These are phyloP conservation scores for Ogataea minuta DNA, from an alignment of 805 yeast species.

Conservation along the genomic window DNA sequence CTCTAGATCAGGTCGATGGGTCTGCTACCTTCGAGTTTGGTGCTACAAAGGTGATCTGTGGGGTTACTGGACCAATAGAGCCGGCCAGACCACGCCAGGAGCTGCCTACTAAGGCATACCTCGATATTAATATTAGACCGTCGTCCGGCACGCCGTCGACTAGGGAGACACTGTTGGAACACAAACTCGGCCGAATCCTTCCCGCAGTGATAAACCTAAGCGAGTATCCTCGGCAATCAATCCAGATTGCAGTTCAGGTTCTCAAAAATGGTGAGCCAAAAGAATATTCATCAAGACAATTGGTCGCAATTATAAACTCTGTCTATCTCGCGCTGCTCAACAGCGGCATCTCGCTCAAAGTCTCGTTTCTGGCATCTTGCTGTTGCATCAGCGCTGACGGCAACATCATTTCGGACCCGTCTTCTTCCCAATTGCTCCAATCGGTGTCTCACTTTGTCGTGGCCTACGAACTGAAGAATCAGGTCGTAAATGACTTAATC, in stretches of 20 bases:
- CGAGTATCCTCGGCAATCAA: conserved; percentile 74
- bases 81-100: conserved; percentile 74
- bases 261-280: conserved; percentile 50
- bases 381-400: conserved; percentile 29
- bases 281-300: conserved; percentile 43
- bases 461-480: conserved; percentile 55
- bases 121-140: conserved; percentile 80
- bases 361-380: conserved; percentile 59
- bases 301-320: conserved; percentile 72
- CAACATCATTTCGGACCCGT: conserved; percentile 44
- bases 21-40: conserved; percentile 60
- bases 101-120: conserved; percentile 68
- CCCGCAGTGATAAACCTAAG: conserved; percentile 58
- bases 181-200: conserved; percentile 60
- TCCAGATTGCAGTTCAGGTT: conserved; percentile 67
- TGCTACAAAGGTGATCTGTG: conserved; percentile 58
- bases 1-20: conserved; percentile 71
- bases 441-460: conserved; percentile 64
- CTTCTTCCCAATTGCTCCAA: conserved; percentile 38
- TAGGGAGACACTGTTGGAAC: conserved; percentile 75
- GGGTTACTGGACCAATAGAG: conserved; percentile 92
- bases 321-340: conserved; percentile 72
- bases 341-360: conserved; percentile 68
- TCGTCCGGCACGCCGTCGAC: conserved; percentile 68
- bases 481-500: conserved; percentile 54